phyloP scores from a whole-genome alignment of 257 asterid genomes.

The Rauvolfia tetraphylla region DNA sequence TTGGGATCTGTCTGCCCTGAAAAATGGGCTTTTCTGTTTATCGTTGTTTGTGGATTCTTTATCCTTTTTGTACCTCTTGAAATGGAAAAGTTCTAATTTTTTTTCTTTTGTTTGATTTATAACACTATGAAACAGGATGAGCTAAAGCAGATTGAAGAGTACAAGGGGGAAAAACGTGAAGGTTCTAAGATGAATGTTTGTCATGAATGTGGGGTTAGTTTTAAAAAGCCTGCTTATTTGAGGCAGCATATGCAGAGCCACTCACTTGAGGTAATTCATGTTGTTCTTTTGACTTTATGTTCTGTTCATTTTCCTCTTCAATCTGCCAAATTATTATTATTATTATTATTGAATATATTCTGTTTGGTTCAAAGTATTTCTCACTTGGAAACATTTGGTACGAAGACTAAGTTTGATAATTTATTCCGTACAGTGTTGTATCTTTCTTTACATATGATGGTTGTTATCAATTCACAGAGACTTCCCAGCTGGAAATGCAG shows the following conservation, averaged over 20 bases:
- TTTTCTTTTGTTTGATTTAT: neutral
- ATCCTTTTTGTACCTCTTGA: neutral
- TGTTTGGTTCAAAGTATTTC: neutral
- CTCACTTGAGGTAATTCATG: slow-evolving; percentile 55
- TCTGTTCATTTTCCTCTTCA: neutral
- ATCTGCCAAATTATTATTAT: neutral
- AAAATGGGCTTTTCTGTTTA: neutral
- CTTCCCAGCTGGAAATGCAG: neutral
- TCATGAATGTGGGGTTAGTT: slow-evolving; percentile 65
- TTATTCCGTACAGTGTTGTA: neutral
- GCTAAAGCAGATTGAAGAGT: slow-evolving; percentile 37
- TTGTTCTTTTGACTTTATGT: too few relatives aligned
- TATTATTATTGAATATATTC: neutral
- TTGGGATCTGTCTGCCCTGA: neutral
- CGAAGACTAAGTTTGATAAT: neutral
- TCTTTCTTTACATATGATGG: neutral
- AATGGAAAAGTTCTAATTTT: neutral
- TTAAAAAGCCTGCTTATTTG: slow-evolving; percentile 78
- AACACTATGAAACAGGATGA: slow-evolving; percentile 6
- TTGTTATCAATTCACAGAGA: neutral
- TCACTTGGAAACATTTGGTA: neutral
- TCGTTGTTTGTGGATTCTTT: neutral
- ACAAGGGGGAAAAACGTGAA: slow-evolving; percentile 22
- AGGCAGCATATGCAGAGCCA: slow-evolving; percentile 93
- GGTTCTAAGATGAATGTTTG: slow-evolving; percentile 44